Evolutionary conservation across 805 yeast species (phyloP), one percentile per base, ranked within the genome.

Genomic region (Clavispora fructus): DNA sequence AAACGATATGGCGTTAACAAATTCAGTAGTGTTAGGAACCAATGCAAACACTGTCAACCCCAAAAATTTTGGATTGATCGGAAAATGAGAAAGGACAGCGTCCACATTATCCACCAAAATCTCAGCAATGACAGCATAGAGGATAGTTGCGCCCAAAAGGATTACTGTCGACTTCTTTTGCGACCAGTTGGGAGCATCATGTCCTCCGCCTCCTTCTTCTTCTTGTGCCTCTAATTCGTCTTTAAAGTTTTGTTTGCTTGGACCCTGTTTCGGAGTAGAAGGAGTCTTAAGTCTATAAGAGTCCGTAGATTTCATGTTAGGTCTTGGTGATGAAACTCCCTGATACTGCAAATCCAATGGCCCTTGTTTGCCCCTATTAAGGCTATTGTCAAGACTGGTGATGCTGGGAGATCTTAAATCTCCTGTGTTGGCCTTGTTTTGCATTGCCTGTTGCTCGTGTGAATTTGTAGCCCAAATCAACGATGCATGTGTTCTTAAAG

Each of bases 131-230:
- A 89, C 68, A 0, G 99, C 97, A 64, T 94, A 94, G 17, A 90
- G 69, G 10, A 91, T 52, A 0, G 99, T 94, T 0, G 98, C 92
- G 3, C 85, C 79, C 7, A 94, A 71, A 40, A 94, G 72, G 44
- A 94, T 91, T 14, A 85, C 77, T 0, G 96, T 78, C 2, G 96
- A 87, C 65, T 90, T 92, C 13, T 71, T 69, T 58, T 92, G 78
- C 7, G 96, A 84, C 99, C 99, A 94, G 62, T 94, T 94, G 40
- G 99, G 98, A 0, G 97, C 95, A 63, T 90, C 97, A 56, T 92
- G 97, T 1, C 95, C 95, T 6, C 85, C 85, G n/a, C 59, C 63
- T 11, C 57, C 63, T 35, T 64, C 71, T 46, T 58, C 65, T 7
- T 57, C 64, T 10, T 57, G 60, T 1, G 9, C 23, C 23, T 52